Percentiles rank a stretch among this genome's conserved stretches.
These are phyloP conservation scores for Arthrobotrys sinensis DNA, from an alignment of 2,329 filamentous ascomycete genomes.

Conservation along the genomic window DNA sequence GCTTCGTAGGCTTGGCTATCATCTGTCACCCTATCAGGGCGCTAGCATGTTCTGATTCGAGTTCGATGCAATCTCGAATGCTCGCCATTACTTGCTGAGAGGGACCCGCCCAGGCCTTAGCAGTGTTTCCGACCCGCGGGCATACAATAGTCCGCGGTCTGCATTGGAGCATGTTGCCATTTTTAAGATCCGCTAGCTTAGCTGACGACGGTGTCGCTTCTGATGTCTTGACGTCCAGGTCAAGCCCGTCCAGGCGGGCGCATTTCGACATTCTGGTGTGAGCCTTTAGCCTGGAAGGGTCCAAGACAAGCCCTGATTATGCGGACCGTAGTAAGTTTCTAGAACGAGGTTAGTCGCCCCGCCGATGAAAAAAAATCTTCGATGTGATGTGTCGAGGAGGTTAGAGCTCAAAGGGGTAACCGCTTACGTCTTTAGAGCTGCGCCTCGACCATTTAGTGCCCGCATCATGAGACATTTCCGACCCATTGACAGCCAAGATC, in stretches of 20 bases:
- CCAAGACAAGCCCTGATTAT: slow-evolving; percentile 27
- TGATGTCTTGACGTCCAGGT: not conserved
- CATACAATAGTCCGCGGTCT: slow-evolving; percentile 6
- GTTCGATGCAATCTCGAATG: slow-evolving; percentile 11
- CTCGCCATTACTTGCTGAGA: slow-evolving; percentile 10
- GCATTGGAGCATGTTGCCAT: slow-evolving; percentile 17
- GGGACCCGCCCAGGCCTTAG: slow-evolving; percentile 17
- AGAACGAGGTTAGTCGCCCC: slow-evolving; percentile 17
- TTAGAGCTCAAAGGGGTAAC: slow-evolving; percentile 23
- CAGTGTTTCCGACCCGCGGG: slow-evolving; percentile 14
- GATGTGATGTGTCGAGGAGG: not conserved
- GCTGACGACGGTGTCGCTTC: slow-evolving; percentile 15
- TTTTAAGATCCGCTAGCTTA: slow-evolving; percentile 29
- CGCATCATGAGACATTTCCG: slow-evolving; percentile 24
- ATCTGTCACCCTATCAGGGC: slow-evolving; percentile 21
- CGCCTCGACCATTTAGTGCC: slow-evolving; percentile 40
- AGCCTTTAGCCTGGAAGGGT: slow-evolving; percentile 19
- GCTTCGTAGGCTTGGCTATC: slow-evolving; percentile 38
- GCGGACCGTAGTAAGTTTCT: slow-evolving; percentile 27
- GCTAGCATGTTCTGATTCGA: not conserved
- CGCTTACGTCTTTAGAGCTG: slow-evolving; percentile 35
- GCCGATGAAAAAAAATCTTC: slow-evolving; percentile 14
- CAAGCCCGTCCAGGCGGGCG: not conserved
- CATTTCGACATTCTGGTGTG: slow-evolving; percentile 10
- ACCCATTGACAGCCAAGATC: slow-evolving; percentile 14